Base-by-base conservation (phyloP, 179 eudicot species). In the Silene coronaria region DNA sequence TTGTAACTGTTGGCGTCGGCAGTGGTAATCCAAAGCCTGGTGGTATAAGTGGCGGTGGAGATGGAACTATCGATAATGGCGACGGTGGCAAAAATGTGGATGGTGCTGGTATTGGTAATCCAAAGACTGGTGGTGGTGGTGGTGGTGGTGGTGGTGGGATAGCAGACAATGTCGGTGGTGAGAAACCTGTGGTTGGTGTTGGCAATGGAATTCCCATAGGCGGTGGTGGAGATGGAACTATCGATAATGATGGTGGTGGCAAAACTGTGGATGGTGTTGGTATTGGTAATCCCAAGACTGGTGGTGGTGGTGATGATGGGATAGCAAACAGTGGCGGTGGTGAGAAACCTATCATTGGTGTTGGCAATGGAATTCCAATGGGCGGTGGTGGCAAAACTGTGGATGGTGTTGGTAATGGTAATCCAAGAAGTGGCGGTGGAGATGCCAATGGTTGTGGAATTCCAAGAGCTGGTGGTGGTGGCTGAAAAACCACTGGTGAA, bases 401-500 rank as follows among this genome's bases (percentile, higher is more conserved):
- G 45, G 74, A 4, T 51, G 74, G 74, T 71, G 73, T 24, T 24
- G 57, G 72, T 16, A 42, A 11, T 45, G 51, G 51, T 45, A 45
- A 45, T 66, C 70, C 70, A 66, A 66, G 70, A 22, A n/a, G 1
- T 2, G 72, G 72, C 11, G 72, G 72, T 68, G 55, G 7, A 21
- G 71, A 17, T 19, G 55, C 12, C 22, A 60, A 24, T 24, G 38
- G 59, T 26, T 46, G 73, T 70, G 73, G 73, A 70, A 24, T 48
- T 26, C 62, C 74, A 28, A 71, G 62, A 53, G 10, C 23, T 27
- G 74, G 62, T 4, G 74, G 45, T 14, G 73, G 73, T 69, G 72
- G 57, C 51, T 28, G 59, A 23, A 48, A 48, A 55, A 46, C n/a
- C 58, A 48, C 28, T 23, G 81, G 75, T n/a, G 62, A 62, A 8